These are phyloP conservation scores for Syncephalastrum racemosum DNA, from an alignment of 371 early-diverging fungal genomes.

Conservation along the genomic window DNA sequence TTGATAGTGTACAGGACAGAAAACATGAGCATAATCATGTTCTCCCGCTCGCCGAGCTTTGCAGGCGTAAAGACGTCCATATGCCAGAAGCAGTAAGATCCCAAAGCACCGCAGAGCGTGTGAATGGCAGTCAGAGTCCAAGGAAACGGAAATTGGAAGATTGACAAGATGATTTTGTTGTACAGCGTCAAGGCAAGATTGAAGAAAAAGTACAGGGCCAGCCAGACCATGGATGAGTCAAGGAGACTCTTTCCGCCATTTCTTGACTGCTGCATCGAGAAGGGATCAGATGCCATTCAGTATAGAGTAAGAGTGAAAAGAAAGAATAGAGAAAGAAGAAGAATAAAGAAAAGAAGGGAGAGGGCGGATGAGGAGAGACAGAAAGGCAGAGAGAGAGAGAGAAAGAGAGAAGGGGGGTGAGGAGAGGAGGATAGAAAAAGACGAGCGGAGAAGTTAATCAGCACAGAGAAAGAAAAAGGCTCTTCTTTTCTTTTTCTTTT, in stretches of 20 bases:
- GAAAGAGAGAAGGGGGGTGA: background rate
- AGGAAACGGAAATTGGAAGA: slow-evolving; percentile 84
- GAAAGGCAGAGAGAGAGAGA: background rate
- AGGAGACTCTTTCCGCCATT: slow-evolving; percentile 10
- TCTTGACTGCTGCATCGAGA: background rate
- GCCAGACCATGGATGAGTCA: slow-evolving; percentile 44
- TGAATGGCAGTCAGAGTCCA: slow-evolving; percentile 90
- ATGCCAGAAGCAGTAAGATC: slow-evolving; percentile 52
- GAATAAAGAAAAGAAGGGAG: slow-evolving; percentile 3
- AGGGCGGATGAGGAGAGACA: background rate
- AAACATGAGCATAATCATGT: slow-evolving; percentile 72
- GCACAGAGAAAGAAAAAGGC: too few relatives aligned
- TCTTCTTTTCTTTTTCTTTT: too few relatives aligned
- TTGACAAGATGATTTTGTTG: slow-evolving; percentile 77
- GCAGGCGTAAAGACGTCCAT: slow-evolving; percentile 64
- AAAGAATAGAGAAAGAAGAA: background rate
- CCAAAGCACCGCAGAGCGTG: slow-evolving; percentile 70
- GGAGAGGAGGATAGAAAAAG: background rate
- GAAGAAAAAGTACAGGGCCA: slow-evolving; percentile 73
- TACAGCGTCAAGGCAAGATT: slow-evolving; percentile 83
- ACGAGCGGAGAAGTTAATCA: too few relatives aligned
- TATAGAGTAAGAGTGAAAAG: background rate
- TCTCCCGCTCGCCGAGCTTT: slow-evolving; percentile 62
- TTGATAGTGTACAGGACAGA: slow-evolving; percentile 88
- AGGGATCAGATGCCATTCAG: slow-evolving; percentile 7